A percentile compares a stretch with the other conserved stretches of the same genome.
Conservation (phyloP, 1,284 basidiomycete genomes). For the Cryptococcus sp. region DNA sequence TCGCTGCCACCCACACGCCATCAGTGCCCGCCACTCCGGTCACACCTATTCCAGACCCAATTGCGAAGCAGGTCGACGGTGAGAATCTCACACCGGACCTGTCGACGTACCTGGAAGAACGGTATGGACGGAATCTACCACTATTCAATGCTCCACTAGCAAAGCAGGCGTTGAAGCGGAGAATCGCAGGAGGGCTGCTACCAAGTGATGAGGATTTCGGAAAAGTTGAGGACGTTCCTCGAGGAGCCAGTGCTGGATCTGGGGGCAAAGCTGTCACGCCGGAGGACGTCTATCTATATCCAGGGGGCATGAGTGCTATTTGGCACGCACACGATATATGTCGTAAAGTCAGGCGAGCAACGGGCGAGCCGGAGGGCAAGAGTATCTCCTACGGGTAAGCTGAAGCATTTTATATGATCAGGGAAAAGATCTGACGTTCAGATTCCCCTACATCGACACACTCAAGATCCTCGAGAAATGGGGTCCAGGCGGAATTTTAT, state of each 20-base stretch:
- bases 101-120: slow-evolving; percentile 72
- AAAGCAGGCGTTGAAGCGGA: slow-evolving; percentile 76
- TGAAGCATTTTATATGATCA: not conserved
- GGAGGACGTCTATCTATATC: slow-evolving; percentile 81
- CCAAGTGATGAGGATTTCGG: slow-evolving; percentile 53
- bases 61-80: slow-evolving; percentile 3
- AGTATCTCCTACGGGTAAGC: slow-evolving; percentile 86
- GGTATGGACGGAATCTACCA: slow-evolving; percentile 90
- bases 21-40: slow-evolving; percentile 8
- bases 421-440: slow-evolving; percentile 39
- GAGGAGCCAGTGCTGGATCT: slow-evolving; percentile 39
- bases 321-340: slow-evolving; percentile 81
- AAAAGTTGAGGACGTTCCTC: slow-evolving; percentile 31
- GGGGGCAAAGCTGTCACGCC: slow-evolving; percentile 64
- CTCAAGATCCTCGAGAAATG: slow-evolving; percentile 94
- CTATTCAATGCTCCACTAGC: slow-evolving; percentile 67
- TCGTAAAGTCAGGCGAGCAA: slow-evolving; percentile 51
- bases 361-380: slow-evolving; percentile 56
- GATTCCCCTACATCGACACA: slow-evolving; percentile 97
- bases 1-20: slow-evolving; percentile 11
- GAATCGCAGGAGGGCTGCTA: slow-evolving; percentile 82
- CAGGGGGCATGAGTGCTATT: slow-evolving; percentile 88
- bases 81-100: slow-evolving; percentile 49
- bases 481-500: slow-evolving; percentile 91
- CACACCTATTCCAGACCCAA: not conserved